Evolutionary conservation across 2,329 filamentous ascomycete genomes (phyloP).

Genomic region (Sordariomycetes sp.): DNA sequence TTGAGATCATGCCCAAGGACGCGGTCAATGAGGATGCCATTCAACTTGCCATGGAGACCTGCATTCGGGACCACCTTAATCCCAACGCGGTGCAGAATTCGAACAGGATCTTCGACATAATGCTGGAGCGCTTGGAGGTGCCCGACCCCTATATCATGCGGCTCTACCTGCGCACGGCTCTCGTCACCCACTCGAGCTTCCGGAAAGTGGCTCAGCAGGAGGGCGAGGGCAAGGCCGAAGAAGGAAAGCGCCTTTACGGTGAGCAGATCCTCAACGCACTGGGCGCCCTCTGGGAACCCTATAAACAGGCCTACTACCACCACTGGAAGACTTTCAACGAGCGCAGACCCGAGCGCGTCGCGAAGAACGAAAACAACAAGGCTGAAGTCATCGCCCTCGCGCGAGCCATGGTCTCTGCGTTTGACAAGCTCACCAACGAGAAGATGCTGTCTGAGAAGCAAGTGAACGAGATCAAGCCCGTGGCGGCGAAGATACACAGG

Average conservation of each 20-base stretch:
- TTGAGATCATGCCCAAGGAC: slow-evolving; percentile 43
- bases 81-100: slow-evolving; percentile 57
- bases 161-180: slow-evolving; percentile 47
- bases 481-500: slow-evolving; percentile 25
- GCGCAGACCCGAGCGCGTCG: no score
- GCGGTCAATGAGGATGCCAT: slow-evolving; percentile 46
- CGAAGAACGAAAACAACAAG: slow-evolving; percentile 19
- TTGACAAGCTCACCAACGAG: slow-evolving; percentile 33
- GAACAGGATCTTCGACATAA: slow-evolving; percentile 53
- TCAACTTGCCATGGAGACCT: slow-evolving; percentile 64
- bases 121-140: slow-evolving; percentile 32
- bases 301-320: slow-evolving; percentile 27
- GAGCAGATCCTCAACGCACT: slow-evolving; percentile 41
- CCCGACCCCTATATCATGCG: slow-evolving; percentile 43
- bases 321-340: slow-evolving; percentile 19
- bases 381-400: slow-evolving; percentile 32
- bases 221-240: slow-evolving; percentile 17
- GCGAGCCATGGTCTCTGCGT: slow-evolving; percentile 33
- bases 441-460: slow-evolving; percentile 24
- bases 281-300: slow-evolving; percentile 39
- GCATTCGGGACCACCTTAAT: slow-evolving; percentile 70
- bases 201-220: slow-evolving; percentile 19
- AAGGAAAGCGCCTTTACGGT: slow-evolving; percentile 34
- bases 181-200: slow-evolving; percentile 34
- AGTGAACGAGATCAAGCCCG: slow-evolving; percentile 19